Base-by-base conservation (phyloP, 1,284 basidiomycete species). In the Boletus semigastroideus region DNA sequence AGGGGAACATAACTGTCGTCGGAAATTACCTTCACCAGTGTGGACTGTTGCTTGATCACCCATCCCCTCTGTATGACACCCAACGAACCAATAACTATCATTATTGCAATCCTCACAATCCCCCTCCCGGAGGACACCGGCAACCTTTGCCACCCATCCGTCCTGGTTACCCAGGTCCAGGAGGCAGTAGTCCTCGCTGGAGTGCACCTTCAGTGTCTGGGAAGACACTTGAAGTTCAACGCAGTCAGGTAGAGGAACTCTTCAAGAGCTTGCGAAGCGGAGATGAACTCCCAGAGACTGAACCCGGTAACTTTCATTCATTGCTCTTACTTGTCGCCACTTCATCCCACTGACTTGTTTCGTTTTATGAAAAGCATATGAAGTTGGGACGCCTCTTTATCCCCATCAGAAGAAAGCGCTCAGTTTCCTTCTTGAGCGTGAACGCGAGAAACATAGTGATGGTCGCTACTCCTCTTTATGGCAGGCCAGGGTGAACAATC, bases 341-440 rank as follows among this genome's bases (percentile, higher is more conserved):
- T 31, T 56, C 46, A 51, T 47, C 27, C 31, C 5, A 44, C 53
- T 61, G 48, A 62, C 52, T 67, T 59, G 42, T 49, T 46, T 43
- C 50, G 25, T 51, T 53, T 37, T 52, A 53, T 61, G 19, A 58
- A 52, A 64, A 94, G 91, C 78, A 42, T 72, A 81, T n/a, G 85
- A 93, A 63, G 84, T 99, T 55, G 86, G 86, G 33, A 97, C 97
- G n/a, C 79, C 73, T 41, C 77, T 99, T 9, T 98, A 98, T 71
- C 91, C 94, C 16, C 97, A 99, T 75, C 97, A 99, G 74, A 96
- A 96, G 74, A 96, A 97, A 71, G 97, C 95, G 20, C 78, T 99
- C 20, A 94, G 95, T 1, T 99, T 99, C 72, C 75, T 99, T 44
- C 78, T 98, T n/a, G 92, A 96, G 63, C 84, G 95, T 37, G 97